Evolutionary conservation across 2,329 filamentous ascomycete genomes (phyloP).

Genomic region (Cryphonectria carpinicola): DNA sequence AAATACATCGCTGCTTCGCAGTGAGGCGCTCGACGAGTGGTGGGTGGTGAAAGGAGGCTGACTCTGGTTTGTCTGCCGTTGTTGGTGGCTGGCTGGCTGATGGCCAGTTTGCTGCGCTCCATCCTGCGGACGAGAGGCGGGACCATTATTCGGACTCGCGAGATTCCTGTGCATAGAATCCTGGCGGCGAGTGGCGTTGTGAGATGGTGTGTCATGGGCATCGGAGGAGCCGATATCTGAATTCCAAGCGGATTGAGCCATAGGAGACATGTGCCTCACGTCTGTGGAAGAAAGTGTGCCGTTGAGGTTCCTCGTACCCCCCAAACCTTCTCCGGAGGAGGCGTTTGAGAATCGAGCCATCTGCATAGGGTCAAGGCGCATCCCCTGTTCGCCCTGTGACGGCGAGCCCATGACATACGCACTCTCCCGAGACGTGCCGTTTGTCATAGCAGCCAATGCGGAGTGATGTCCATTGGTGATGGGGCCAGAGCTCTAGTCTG

Average conservation of each 20-base stretch:
- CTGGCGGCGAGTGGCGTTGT: too few species aligned
- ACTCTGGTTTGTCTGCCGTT: not conserved
- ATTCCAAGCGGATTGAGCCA: not conserved
- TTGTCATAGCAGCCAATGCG: not conserved
- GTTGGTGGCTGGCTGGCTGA: not conserved
- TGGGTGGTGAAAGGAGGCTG: not conserved
- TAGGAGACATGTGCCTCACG: not conserved
- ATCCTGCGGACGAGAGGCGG: not conserved
- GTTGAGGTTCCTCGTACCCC: not conserved
- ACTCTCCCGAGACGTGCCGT: not conserved
- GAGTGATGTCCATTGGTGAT: constrained; percentile 4
- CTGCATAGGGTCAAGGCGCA: not conserved
- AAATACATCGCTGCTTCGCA: not conserved
- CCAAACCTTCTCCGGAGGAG: not conserved
- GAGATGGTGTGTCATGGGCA: too few species aligned
- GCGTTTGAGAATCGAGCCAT: not conserved
- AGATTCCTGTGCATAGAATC: too few species aligned
- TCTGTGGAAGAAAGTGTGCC: not conserved
- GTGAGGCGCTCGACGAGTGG: not conserved
- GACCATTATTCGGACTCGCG: not conserved
- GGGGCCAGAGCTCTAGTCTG: constrained; percentile 34
- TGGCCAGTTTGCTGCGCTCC: not conserved
- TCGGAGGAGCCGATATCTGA: not conserved
- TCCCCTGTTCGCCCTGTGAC: not conserved
- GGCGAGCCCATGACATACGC: not conserved